Base-by-base conservation (phyloP, 306 rosid genomes). In the Sophora flavescens region DNA sequence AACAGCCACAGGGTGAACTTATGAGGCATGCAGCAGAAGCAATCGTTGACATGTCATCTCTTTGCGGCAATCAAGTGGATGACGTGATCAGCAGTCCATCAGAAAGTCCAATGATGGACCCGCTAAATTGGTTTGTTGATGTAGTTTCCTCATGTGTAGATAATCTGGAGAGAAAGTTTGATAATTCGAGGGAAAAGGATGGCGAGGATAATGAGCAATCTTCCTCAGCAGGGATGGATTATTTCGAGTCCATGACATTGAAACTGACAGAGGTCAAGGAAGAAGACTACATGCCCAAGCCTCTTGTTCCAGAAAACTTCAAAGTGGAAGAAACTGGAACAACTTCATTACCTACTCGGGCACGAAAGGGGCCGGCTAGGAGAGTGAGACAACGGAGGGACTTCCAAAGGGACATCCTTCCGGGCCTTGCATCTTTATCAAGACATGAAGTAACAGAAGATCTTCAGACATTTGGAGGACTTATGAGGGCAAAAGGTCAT, bases 401-500 rank as follows among this genome's bases (percentile, higher is more conserved):
- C 80, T 94, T 94, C 90, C 98, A 92, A 84, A 87, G 94, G 87
- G 98, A 94, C 87, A 94, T 94, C 82, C 97, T 94, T 80, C 98
- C 98, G 5, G 95, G 98, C 65, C 94, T 94, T 42, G 69, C 88
- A 51, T 86, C 98, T 68, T 81, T 94, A 67, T 90, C 97, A 38
- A 92, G 98, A 86, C 96, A 92, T 33, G 98, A 94, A 84, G 97
- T 94, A 63, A 94, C 96, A 1, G 98, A 92, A 87, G 98, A 94
- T 89, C 89, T 94, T 71, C 98, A 94, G 87, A 89, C 91, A 66
- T 94, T 94, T 80, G 98, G 94, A 33, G 97, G 97, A 64, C 88
- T 94, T 62, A 94, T 94, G 98, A 87, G 90, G 84, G 96, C 98
- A 50, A 90, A 91, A 3, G 98, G 98, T 51, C 93, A 94, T 82